Percentiles rank a stretch among this genome's conserved stretches.
Conservation (phyloP, 441 rosid genomes). For the Eruca vesicaria region DNA sequence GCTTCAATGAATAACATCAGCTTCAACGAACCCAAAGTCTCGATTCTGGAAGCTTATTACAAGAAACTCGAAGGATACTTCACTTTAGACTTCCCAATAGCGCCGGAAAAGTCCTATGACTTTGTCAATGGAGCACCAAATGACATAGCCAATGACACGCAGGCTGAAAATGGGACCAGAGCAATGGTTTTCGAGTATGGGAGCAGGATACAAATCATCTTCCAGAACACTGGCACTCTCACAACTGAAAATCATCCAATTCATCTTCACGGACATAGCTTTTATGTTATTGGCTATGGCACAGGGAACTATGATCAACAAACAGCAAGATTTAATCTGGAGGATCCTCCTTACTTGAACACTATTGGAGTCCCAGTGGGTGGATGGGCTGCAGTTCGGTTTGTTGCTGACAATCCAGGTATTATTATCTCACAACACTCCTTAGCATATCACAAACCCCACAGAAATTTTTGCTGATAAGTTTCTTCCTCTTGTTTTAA, state of each 20-base stretch:
- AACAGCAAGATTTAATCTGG: constrained; percentile 54
- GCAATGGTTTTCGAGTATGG: constrained; percentile 68
- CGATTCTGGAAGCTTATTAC: constrained; percentile 75
- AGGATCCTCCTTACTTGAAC: constrained; percentile 87
- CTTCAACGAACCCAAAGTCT: constrained; percentile 59
- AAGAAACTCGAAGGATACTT: constrained; percentile 56
- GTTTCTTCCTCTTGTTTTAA: background rate
- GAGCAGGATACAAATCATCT: constrained; percentile 62
- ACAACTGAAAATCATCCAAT: constrained; percentile 87
- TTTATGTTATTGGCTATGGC: constrained; percentile 77
- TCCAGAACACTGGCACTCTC: constrained; percentile 73
- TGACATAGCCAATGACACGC: constrained; percentile 64
- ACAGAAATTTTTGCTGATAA: constrained; percentile 15
- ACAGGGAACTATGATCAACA: constrained; percentile 60
- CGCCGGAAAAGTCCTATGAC: constrained; percentile 68
- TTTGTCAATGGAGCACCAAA: constrained; percentile 86
- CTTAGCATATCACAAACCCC: constrained; percentile 7
- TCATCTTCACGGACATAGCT: constrained; percentile 91
- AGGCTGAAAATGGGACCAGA: constrained; percentile 68
- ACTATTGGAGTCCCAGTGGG: constrained; percentile 88
- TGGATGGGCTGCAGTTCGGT: constrained; percentile 89
- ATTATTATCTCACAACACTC: constrained; percentile 13
- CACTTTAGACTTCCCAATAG: constrained; percentile 67
- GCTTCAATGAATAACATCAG: constrained; percentile 90
- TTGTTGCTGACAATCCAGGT: constrained; percentile 87